Conservation (phyloP, 768 basidiomycete species). For the Leucosporidium scottii region DNA sequence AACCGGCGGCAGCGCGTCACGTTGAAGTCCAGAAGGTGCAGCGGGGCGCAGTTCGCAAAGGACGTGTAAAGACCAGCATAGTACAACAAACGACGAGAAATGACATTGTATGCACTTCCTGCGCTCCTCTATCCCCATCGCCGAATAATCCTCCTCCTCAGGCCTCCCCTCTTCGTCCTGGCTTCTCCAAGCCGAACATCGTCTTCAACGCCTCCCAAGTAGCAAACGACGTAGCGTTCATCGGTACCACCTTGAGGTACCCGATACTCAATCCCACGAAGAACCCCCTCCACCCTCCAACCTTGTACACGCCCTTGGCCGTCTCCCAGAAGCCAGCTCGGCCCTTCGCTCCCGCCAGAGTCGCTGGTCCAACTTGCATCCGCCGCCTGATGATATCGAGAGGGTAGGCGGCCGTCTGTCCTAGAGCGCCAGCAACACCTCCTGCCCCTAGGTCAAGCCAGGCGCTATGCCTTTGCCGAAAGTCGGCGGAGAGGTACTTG, state of each 20-base stretch:
- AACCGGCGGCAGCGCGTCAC: too few species aligned
- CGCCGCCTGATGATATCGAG: slow-evolving; percentile 85
- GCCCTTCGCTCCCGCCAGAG: slow-evolving; percentile 66
- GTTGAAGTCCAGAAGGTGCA: too few species aligned
- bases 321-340: slow-evolving; percentile 63
- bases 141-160: too few species aligned
- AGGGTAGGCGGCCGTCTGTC: slow-evolving; percentile 87
- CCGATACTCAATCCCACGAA: slow-evolving; percentile 87
- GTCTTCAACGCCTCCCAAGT: slow-evolving; percentile 47
- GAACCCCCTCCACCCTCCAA: slow-evolving; percentile 76
- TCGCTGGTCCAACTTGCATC: slow-evolving; percentile 91
- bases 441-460: slow-evolving; percentile 71
- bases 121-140: too few species aligned
- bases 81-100: too few species aligned
- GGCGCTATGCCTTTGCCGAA: slow-evolving; percentile 37
- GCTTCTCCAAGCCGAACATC: slow-evolving; percentile 12
- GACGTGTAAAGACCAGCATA: too few species aligned
- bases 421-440: slow-evolving; percentile 72
- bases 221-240: slow-evolving; percentile 86
- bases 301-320: slow-evolving; percentile 56
- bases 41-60: too few species aligned
- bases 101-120: too few species aligned
- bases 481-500: slow-evolving; percentile 43
- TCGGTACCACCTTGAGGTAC: slow-evolving; percentile 87
- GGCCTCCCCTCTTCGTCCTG: not conserved